Conservation (phyloP, 805 yeast species). For the Starmerella sirachaensis region DNA sequence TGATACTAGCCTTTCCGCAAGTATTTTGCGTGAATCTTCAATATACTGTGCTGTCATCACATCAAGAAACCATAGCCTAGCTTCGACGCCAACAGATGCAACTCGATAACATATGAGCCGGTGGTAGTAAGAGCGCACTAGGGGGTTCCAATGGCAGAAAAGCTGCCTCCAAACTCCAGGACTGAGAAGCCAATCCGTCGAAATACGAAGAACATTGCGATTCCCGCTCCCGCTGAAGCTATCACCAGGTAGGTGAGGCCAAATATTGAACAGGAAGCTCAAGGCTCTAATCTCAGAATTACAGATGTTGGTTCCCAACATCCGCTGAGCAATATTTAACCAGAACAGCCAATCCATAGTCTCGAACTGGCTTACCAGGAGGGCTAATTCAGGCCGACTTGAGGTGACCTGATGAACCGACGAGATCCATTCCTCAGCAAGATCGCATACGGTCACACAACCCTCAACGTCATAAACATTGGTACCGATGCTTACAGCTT, state of each 20-base stretch:
- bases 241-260: conserved; percentile 44
- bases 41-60: conserved; percentile 24
- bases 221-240: too few relatives aligned
- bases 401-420: conserved; percentile 19
- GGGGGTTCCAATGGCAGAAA: conserved; percentile 70
- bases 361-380: conserved; percentile 12
- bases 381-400: conserved; percentile 2
- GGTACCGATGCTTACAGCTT: conserved; percentile 27
- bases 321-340: conserved; percentile 45
- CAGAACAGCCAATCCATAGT: conserved; percentile 65
- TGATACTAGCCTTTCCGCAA: conserved; percentile 18
- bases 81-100: conserved; percentile 24
- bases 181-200: conserved; percentile 45
- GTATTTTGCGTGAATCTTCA: conserved; percentile 22
- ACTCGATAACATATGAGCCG: conserved; percentile 60
- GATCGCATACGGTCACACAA: conserved; percentile 31
- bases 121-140: conserved; percentile 57
- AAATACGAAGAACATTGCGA: conserved; percentile 40
- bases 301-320: conserved; percentile 53
- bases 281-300: conserved; percentile 52
- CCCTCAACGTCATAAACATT: conserved; percentile 29
- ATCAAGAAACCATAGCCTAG: conserved; percentile 20
- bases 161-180: conserved; percentile 40
- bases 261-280: conserved; percentile 56
- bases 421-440: conserved; percentile 32